These are phyloP conservation scores for Arachis monticola DNA, from an alignment of 331 rosid species.

Conservation along the genomic window DNA sequence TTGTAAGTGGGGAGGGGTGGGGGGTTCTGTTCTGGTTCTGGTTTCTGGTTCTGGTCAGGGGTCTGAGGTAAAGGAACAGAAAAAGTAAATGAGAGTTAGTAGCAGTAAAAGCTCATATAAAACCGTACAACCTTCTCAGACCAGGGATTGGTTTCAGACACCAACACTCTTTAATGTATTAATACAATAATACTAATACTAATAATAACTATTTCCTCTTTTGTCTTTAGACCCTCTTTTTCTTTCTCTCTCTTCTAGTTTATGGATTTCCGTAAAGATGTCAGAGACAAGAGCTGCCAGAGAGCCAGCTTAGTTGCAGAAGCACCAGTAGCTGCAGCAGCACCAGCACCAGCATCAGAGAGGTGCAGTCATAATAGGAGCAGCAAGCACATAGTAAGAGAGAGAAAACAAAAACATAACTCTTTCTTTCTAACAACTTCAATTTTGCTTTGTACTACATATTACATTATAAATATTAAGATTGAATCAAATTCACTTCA, in stretches of 20 bases:
- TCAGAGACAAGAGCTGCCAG: slow-evolving; percentile 94
- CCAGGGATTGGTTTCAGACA: slow-evolving; percentile 63
- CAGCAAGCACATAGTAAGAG: slow-evolving; percentile 44
- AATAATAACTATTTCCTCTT: slow-evolving; percentile 51
- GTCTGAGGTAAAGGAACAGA: slow-evolving; percentile 77
- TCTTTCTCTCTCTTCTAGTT: slow-evolving; percentile 55
- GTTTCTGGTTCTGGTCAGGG: slow-evolving; percentile 28
- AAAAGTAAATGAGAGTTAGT: slow-evolving; percentile 78
- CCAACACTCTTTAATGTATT: slow-evolving; percentile 61
- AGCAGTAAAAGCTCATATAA: slow-evolving; percentile 71
- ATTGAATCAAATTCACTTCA: no score
- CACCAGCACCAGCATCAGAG: slow-evolving; percentile 68
- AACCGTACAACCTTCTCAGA: slow-evolving; percentile 73
- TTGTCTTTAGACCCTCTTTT: slow-evolving; percentile 34
- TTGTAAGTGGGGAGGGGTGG: slow-evolving; percentile 50
- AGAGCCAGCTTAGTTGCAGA: slow-evolving; percentile 53
- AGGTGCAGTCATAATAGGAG: slow-evolving; percentile 77
- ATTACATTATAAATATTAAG: no score
- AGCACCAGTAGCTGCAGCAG: slow-evolving; percentile 55
- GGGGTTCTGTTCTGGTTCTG: slow-evolving; percentile 21
- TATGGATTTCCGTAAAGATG: slow-evolving; percentile 88
- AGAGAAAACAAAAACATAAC: slow-evolving; percentile 20
- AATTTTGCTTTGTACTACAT: no score
- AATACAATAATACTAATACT: slow-evolving; percentile 42
- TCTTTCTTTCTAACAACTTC: no score